Conservation (phyloP, 2,329 filamentous ascomycete genomes). For the Lecanicillium sp. region DNA sequence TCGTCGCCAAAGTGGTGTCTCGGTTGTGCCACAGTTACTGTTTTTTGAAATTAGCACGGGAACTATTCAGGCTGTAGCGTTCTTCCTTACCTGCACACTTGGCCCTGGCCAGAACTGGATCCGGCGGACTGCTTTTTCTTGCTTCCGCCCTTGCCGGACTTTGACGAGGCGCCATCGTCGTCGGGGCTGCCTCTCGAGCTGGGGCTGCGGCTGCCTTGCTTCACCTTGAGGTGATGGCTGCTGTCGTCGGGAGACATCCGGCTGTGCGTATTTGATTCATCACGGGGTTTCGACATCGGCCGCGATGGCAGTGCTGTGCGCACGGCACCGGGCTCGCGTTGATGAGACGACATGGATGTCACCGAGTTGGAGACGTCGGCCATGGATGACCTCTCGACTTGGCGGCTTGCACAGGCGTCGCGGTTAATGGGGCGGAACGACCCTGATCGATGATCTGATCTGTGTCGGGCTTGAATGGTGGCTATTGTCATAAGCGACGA, state of each 20-base stretch:
- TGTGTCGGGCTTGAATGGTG: too few relatives aligned
- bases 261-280: conserved; percentile 8
- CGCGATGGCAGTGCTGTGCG: conserved; percentile 31
- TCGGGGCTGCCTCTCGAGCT: conserved; percentile 17
- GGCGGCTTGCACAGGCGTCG: background rate
- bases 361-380: conserved; percentile 20
- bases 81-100: conserved; percentile 8
- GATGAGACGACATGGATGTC: conserved; percentile 18
- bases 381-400: conserved; percentile 17
- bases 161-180: conserved; percentile 14
- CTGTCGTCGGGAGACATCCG: conserved; percentile 17
- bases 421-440: too few relatives aligned
- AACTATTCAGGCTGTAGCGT: too few relatives aligned
- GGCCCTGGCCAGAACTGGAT: conserved; percentile 5
- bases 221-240: conserved; percentile 11
- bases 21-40: conserved; percentile 92
- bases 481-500: too few relatives aligned
- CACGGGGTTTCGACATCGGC: conserved; percentile 24
- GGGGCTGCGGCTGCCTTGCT: conserved; percentile 18
- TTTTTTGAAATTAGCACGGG: background rate
- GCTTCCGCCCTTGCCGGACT: conserved; percentile 1
- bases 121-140: conserved; percentile 8
- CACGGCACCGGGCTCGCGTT: conserved; percentile 21
- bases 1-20: conserved; percentile 89
- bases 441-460: too few relatives aligned